These are phyloP conservation scores for Rosellinia necatrix DNA, from an alignment of 2,329 filamentous ascomycete genomes.

Conservation along the genomic window DNA sequence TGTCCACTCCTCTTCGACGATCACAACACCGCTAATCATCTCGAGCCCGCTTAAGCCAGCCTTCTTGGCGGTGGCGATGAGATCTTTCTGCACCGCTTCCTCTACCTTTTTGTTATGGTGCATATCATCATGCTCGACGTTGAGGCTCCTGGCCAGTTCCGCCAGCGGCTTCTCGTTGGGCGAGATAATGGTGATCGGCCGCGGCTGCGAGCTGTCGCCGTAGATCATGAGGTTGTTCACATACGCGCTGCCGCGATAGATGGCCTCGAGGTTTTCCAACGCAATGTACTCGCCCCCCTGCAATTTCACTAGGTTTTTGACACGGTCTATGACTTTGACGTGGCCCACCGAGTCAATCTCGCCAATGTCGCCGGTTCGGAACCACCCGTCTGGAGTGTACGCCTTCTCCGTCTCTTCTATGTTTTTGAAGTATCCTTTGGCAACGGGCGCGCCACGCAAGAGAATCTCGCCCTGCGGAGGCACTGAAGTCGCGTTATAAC, in stretches of 20 bases:
- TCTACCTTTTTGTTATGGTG: conserved; percentile 70
- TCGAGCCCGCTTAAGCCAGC: conserved; percentile 73
- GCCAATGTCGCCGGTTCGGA: conserved; percentile 95
- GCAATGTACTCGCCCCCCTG: conserved; percentile 96
- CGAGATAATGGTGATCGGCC: conserved; percentile 81
- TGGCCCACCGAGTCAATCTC: conserved; percentile 83
- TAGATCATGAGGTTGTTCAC: conserved; percentile 89
- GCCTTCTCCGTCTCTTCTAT: conserved; percentile 81
- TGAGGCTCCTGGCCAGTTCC: conserved; percentile 62
- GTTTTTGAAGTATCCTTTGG: conserved; percentile 81
- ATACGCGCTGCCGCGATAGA: conserved; percentile 80
- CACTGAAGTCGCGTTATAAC: conserved; percentile 74
- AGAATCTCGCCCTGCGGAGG: conserved; percentile 92
- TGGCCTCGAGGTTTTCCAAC: conserved; percentile 90
- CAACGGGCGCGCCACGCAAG: conserved; percentile 78
- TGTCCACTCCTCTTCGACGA: conserved; percentile 88
- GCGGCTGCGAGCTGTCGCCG: conserved; percentile 73
- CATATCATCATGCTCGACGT: conserved; percentile 70
- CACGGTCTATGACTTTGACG: conserved; percentile 86
- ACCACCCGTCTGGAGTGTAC: conserved; percentile 87
- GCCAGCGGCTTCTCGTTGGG: conserved; percentile 67
- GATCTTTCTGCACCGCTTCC: conserved; percentile 63
- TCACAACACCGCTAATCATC: conserved; percentile 74
- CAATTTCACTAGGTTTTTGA: conserved; percentile 98
- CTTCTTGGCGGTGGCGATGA: conserved; percentile 67